Conservation (phyloP, 768 basidiomycete species). For the Mycena rebaudengoi region DNA sequence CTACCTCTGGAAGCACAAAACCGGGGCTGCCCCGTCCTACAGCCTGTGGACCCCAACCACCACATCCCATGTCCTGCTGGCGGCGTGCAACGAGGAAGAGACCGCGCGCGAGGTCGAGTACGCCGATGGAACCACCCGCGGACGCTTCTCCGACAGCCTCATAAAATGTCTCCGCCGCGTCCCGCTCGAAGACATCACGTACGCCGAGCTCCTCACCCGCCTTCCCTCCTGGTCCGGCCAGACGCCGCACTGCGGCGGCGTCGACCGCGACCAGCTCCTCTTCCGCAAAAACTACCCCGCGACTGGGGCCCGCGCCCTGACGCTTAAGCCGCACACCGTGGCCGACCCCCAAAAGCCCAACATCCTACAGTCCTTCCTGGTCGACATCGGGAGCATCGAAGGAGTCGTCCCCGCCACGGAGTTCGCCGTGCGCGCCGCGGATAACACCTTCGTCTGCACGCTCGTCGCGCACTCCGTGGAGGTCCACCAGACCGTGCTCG, state of each 20-base stretch:
- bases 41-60: background rate
- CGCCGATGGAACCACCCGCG: background rate
- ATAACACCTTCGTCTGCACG: background rate
- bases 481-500: background rate
- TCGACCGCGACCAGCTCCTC: background rate
- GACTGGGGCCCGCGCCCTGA: background rate
- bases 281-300: background rate
- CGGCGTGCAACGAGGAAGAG: background rate
- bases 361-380: background rate
- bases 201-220: background rate
- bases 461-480: background rate
- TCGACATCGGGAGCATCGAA: background rate
- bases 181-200: background rate
- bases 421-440: background rate
- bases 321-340: background rate
- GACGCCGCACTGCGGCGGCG: background rate
- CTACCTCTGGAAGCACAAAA: too few species aligned
- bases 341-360: background rate
- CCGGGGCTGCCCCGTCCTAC: too few species aligned
- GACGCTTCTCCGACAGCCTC: background rate
- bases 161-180: background rate
- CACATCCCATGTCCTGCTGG: too few species aligned
- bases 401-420: conserved; percentile 1
- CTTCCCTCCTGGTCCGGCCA: background rate
- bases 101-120: background rate